These are phyloP conservation scores for Leccinum variabile DNA, from an alignment of 1,284 basidiomycete species.

Conservation along the genomic window DNA sequence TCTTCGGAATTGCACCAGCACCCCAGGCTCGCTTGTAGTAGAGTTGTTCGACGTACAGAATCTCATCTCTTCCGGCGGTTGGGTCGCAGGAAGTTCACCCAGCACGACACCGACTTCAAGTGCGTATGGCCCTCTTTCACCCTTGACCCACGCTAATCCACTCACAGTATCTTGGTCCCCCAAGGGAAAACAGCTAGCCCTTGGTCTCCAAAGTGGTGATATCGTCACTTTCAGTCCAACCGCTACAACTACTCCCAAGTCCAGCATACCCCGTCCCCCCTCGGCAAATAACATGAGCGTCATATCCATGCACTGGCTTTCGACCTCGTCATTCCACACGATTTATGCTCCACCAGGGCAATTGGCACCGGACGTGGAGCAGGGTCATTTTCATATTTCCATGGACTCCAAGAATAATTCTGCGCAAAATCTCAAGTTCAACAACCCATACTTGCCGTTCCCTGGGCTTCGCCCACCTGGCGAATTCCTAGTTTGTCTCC, in stretches of 20 bases:
- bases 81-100: constrained; percentile 50
- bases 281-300: constrained; percentile 49
- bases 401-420: constrained; percentile 59
- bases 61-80: constrained; percentile 59
- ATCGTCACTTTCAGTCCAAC: constrained; percentile 68
- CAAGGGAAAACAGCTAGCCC: constrained; percentile 82
- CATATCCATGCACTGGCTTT: constrained; percentile 67
- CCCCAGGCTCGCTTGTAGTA: constrained; percentile 40
- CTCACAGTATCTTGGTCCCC: constrained; percentile 76
- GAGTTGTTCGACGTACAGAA: constrained; percentile 57
- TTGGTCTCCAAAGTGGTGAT: constrained; percentile 71
- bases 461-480: constrained; percentile 54
- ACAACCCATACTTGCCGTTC: constrained; percentile 54
- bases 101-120: constrained; percentile 56
- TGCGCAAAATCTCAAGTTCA: constrained; percentile 48
- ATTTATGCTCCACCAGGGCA: constrained; percentile 57
- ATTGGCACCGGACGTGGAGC: constrained; percentile 45
- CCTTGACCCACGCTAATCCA: constrained; percentile 10
- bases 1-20: constrained; percentile 46
- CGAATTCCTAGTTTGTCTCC: constrained; percentile 55
- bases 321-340: constrained; percentile 69
- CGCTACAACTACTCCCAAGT: constrained; percentile 55
- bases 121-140: constrained; percentile 37
- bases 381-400: constrained; percentile 61
- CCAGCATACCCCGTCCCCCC: constrained; percentile 57